Base-by-base conservation (phyloP, 2,329 filamentous ascomycete species). In the Arthrobotrys sphaeroides region DNA sequence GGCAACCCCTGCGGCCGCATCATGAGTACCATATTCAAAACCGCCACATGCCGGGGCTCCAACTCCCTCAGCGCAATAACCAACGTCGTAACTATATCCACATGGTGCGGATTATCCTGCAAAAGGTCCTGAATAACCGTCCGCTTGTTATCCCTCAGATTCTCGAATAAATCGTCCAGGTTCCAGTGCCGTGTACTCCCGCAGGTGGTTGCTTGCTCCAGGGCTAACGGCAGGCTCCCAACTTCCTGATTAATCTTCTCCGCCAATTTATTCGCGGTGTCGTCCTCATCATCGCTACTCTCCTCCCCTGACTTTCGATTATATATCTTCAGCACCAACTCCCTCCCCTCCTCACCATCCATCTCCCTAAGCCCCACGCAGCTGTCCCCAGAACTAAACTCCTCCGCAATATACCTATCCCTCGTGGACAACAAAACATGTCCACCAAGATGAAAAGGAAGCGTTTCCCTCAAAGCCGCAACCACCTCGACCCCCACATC, bases 1-100 rank as follows among this genome's bases (percentile, higher is more conserved):
- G 55, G 55, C 36, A 60, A 22, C n/a, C 16, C 55, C 55, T 60
- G 55, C 9, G 55, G 55, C 22, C 55, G 33, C 55, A 60, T 60
- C 55, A 60, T 43, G 6, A 60, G n/a, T 6, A 60, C 43, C 12
- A 60, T 13, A 43, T 60, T 43, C 13, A 60, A 40, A 28, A 60
- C 3, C n/a, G 36, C 55, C 7, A 60, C 55, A 28, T 42, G 18
- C 2, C 10, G 10, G 12, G 55, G 20, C 38, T 60, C 36, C 36
- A 60, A n/a, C 38, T 13, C 33, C 20, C 16, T 24, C 36, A 60
- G n/a, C 18, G 55, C 55, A 9, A 60, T 40, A 10, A 3, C n/a
- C 36, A 60, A 43, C 3, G 55, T 60, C 12, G 55, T 60, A 3
- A 43, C 20, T 7, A 43, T 60, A 28, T 60, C 36, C n/a, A 20